Percentiles rank a stretch among this genome's conserved stretches.
These are phyloP conservation scores for Elsinoe perseae DNA, from an alignment of 2,329 filamentous ascomycete genomes.

Conservation along the genomic window DNA sequence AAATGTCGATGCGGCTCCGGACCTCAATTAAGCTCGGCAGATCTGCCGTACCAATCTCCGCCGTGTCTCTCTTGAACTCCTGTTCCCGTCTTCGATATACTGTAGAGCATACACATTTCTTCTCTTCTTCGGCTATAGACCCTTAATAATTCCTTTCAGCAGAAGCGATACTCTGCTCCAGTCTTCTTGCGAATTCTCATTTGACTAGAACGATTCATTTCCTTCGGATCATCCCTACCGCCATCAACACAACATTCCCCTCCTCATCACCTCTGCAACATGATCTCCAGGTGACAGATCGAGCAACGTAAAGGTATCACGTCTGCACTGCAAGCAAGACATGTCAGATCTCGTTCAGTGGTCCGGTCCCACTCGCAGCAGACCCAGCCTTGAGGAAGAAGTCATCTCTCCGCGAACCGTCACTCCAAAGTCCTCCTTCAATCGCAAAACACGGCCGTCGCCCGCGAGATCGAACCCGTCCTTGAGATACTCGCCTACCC, in stretches of 20 bases:
- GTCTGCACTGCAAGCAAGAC: not conserved
- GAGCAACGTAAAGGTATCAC: not conserved
- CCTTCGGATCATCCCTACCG: not conserved
- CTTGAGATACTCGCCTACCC: not conserved
- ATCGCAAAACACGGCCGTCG: not conserved
- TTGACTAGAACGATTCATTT: not conserved
- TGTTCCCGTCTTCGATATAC: not conserved
- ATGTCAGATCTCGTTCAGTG: conserved; percentile 14
- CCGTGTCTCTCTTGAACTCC: conserved; percentile 12
- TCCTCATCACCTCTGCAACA: conserved; percentile 9
- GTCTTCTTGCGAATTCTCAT: not conserved
- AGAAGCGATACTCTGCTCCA: not conserved
- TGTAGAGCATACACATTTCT: not conserved
- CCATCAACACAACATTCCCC: conserved; percentile 2
- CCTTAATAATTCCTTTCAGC: not conserved
- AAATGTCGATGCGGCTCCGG: not conserved
- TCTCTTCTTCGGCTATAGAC: not conserved
- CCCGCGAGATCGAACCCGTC: not conserved
- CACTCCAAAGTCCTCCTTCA: conserved; percentile 13
- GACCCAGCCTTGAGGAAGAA: conserved; percentile 6
- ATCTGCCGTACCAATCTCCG: conserved; percentile 16
- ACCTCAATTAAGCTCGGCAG: not conserved
- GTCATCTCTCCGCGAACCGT: conserved; percentile 10
- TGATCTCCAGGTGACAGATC: conserved; percentile 1
- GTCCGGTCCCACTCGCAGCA: not conserved